Evolutionary conservation across 164 flowering plant species (phyloP).

Genomic region (Santalum album): DNA sequence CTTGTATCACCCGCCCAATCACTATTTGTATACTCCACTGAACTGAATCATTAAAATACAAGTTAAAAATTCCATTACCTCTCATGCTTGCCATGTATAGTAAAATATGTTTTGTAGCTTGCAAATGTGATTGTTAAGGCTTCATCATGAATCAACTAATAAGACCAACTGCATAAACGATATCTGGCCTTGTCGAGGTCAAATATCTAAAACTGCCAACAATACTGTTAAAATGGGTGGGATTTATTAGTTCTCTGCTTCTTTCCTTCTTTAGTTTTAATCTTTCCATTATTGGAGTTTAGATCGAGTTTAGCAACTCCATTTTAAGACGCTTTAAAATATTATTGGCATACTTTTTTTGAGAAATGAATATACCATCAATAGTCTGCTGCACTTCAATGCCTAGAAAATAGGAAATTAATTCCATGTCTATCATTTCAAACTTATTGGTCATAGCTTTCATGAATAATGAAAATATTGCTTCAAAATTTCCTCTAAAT

Average conservation of each 20-base stretch:
- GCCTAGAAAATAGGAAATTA: too few species aligned
- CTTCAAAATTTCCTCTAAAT: too few species aligned
- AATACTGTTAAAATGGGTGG: slow-evolving; percentile 2
- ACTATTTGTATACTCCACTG: not conserved
- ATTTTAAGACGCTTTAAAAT: slow-evolving; percentile 3
- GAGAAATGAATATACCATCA: too few species aligned
- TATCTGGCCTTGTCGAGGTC: slow-evolving; percentile 8
- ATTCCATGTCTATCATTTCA: too few species aligned
- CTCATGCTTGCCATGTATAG: slow-evolving; percentile 10
- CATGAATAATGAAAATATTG: too few species aligned
- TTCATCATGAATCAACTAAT: slow-evolving; percentile 10
- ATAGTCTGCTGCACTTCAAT: too few species aligned
- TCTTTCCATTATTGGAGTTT: slow-evolving; percentile 2
- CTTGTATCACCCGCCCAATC: not conserved
- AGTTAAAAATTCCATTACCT: slow-evolving; percentile 5
- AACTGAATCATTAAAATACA: not conserved
- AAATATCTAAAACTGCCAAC: slow-evolving; percentile 11
- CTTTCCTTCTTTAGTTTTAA: not conserved
- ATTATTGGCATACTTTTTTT: not conserved
- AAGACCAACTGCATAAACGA: slow-evolving; percentile 4
- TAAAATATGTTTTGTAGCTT: slow-evolving; percentile 7
- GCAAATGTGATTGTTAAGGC: slow-evolving; percentile 3
- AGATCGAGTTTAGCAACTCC: not conserved
- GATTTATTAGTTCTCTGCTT: not conserved
- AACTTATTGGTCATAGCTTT: too few species aligned